Evolutionary conservation across 768 basidiomycete genomes (phyloP).

Genomic region (Auriscalpium vulgare): DNA sequence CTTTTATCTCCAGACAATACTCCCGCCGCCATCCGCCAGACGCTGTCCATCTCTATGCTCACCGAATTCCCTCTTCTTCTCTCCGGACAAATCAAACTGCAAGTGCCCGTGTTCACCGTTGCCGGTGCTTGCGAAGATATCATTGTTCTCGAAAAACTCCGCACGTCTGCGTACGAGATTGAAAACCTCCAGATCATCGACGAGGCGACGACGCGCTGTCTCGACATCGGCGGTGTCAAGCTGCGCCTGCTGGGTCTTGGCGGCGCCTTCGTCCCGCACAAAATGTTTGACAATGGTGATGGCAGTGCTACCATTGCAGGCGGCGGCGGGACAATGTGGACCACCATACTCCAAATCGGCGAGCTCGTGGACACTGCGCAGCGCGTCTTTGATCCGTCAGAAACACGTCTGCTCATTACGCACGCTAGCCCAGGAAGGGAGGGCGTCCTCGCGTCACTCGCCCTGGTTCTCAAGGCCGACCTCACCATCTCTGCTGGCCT

Average conservation of each 20-base stretch:
- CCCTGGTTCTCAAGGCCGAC: slow-evolving; percentile 87
- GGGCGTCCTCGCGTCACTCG: slow-evolving; percentile 86
- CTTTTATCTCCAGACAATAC: slow-evolving; percentile 69
- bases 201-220: slow-evolving; percentile 87
- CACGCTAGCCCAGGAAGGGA: slow-evolving; percentile 92
- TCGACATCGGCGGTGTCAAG: slow-evolving; percentile 91
- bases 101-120: slow-evolving; percentile 91
- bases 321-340: slow-evolving; percentile 98
- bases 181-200: slow-evolving; percentile 90
- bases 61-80: slow-evolving; percentile 93
- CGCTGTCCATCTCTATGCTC: slow-evolving; percentile 68
- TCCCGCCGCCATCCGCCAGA: slow-evolving; percentile 59
- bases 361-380: slow-evolving; percentile 97
- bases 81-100: slow-evolving; percentile 82
- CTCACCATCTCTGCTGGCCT: slow-evolving; percentile 90
- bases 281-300: slow-evolving; percentile 91
- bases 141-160: slow-evolving; percentile 84
- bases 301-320: slow-evolving; percentile 96
- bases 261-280: slow-evolving; percentile 90
- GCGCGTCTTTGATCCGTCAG: slow-evolving; percentile 84
- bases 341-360: slow-evolving; percentile 93
- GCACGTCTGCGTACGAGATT: slow-evolving; percentile 72
- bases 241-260: slow-evolving; percentile 93
- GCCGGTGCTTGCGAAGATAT: slow-evolving; percentile 99
- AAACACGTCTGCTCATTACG: slow-evolving; percentile 89